Evolutionary conservation across 148 eudicot species (phyloP).

Genomic region (Suaeda aralocaspica): DNA sequence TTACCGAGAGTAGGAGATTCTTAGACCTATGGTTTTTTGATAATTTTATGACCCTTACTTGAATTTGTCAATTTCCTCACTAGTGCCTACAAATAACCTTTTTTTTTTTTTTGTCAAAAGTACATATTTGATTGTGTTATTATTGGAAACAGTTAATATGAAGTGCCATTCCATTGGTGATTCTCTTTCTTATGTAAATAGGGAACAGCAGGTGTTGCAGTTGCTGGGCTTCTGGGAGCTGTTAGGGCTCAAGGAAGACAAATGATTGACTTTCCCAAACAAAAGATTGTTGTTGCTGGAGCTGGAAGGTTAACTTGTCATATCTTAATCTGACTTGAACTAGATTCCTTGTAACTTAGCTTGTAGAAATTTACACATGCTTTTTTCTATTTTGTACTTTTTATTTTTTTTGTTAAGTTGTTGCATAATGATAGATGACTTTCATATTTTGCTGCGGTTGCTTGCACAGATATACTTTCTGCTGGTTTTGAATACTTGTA

Average conservation of each 20-base stretch:
- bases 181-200: slow-evolving; percentile 30
- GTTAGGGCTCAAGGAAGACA: slow-evolving; percentile 96
- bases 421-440: background rate
- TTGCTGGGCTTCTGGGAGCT: slow-evolving; percentile 98
- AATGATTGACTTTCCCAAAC: slow-evolving; percentile 95
- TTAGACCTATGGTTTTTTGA: background rate
- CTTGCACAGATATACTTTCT: background rate
- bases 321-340: slow-evolving; percentile 1
- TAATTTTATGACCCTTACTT: background rate
- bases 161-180: too few species aligned
- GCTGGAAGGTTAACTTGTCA: slow-evolving; percentile 78
- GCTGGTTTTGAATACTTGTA: background rate
- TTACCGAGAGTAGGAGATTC: background rate
- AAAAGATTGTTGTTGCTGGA: slow-evolving; percentile 97
- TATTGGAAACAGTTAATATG: too few species aligned
- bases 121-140: slow-evolving; percentile 15
- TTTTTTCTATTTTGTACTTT: background rate
- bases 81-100: background rate
- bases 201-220: slow-evolving; percentile 99
- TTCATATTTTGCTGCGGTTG: background rate
- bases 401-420: too few species aligned
- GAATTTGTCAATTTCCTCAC: background rate
- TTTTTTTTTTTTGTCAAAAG: background rate
- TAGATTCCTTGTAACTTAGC: background rate
- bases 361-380: background rate